A percentile compares a stretch with the other conserved stretches of the same genome.
These are phyloP conservation scores for Fragaria vesca DNA, from an alignment of 306 rosid genomes.

Conservation along the genomic window DNA sequence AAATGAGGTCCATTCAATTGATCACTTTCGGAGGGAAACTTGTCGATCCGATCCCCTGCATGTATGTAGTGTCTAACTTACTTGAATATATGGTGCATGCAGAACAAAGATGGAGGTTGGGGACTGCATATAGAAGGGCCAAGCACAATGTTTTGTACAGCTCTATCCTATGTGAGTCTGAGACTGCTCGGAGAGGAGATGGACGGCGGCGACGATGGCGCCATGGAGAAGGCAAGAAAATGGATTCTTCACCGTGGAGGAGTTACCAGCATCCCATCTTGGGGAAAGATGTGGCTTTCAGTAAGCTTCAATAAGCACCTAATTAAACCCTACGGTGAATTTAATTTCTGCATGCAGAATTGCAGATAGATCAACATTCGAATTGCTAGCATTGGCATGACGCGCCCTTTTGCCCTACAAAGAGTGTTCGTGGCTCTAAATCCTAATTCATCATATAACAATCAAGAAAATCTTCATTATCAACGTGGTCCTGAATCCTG, in stretches of 20 bases:
- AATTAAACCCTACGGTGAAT: neutral
- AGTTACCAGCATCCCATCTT: slow-evolving; percentile 56
- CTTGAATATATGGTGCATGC: slow-evolving; percentile 1
- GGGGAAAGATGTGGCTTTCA: slow-evolving; percentile 85
- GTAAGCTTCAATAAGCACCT: slow-evolving; percentile 31
- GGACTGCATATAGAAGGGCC: slow-evolving; percentile 81
- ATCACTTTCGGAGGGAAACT: neutral
- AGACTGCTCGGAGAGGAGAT: slow-evolving; percentile 67
- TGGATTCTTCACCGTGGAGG: slow-evolving; percentile 81
- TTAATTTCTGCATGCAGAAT: neutral
- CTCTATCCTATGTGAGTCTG: slow-evolving; percentile 48
- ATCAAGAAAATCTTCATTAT: neutral
- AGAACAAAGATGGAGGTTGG: slow-evolving; percentile 86
- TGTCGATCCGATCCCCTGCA: neutral
- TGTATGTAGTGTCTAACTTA: neutral
- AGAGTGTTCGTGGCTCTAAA: neutral
- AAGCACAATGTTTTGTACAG: slow-evolving; percentile 74
- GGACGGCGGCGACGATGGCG: slow-evolving; percentile 46
- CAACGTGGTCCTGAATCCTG: neutral
- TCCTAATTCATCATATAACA: neutral
- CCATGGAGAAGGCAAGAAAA: slow-evolving; percentile 46
- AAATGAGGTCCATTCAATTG: neutral
- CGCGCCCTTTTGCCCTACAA: neutral
- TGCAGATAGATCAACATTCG: neutral
- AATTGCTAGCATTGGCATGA: neutral